These are phyloP conservation scores for Notholithocarpus densiflorus DNA, from an alignment of 306 rosid genomes.

Conservation along the genomic window DNA sequence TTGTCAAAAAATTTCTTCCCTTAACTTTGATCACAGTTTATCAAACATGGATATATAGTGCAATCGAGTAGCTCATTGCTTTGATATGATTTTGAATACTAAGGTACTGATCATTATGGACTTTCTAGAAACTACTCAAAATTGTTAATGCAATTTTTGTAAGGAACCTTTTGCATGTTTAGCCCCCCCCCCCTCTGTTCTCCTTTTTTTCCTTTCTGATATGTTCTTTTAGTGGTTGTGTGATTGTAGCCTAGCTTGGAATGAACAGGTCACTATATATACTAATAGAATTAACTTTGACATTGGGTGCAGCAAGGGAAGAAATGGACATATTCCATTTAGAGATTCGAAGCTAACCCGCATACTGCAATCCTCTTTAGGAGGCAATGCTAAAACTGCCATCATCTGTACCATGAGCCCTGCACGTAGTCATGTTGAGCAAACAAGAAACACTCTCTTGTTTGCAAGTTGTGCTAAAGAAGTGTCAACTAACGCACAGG, in stretches of 20 bases:
- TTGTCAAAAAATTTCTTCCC: background rate
- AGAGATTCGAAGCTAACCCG: conserved; percentile 99
- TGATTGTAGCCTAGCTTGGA: conserved; percentile 5
- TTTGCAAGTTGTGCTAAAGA: conserved; percentile 98
- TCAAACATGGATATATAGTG: background rate
- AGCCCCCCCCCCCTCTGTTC: fast-evolving
- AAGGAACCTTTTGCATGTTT: conserved; percentile 10
- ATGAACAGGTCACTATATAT: background rate
- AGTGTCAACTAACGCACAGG: conserved; percentile 85
- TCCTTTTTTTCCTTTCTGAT: background rate
- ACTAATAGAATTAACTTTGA: conserved; percentile 9
- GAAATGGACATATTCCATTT: conserved; percentile 93
- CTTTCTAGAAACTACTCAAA: conserved; percentile 11
- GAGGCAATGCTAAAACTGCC: conserved; percentile 97
- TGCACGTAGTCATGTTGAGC: conserved; percentile 85
- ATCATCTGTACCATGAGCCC: conserved; percentile 99
- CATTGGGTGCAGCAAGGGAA: conserved; percentile 78
- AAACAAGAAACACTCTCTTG: conserved; percentile 93
- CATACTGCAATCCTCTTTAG: conserved; percentile 91
- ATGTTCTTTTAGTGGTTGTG: background rate
- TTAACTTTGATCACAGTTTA: background rate
- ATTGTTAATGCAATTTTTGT: background rate
- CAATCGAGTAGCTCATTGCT: background rate
- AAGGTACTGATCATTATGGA: conserved; percentile 1
- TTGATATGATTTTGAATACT: conserved; percentile 3